These are phyloP conservation scores for Ganoderma boninense DNA, from an alignment of 1,284 basidiomycete species.

Conservation along the genomic window DNA sequence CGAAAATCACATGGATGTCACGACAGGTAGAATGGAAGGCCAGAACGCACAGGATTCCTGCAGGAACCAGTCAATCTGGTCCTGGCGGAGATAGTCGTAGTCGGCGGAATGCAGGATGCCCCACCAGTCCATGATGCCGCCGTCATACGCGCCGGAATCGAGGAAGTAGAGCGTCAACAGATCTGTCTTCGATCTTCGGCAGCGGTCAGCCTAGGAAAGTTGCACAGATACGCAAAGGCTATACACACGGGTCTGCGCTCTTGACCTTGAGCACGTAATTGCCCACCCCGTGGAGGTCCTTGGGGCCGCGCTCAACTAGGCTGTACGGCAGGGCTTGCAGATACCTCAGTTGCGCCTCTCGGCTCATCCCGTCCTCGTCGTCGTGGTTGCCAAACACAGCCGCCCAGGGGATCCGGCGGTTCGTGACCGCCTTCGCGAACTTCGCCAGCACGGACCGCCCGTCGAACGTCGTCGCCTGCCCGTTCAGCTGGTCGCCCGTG, in stretches of 20 bases:
- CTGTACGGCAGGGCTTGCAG: conserved; percentile 88
- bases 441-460: conserved; percentile 87
- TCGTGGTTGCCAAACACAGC: conserved; percentile 96
- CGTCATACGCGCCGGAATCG: conserved; percentile 86
- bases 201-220: conserved; percentile 11
- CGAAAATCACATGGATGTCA: background rate
- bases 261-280: conserved; percentile 83
- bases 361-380: conserved; percentile 70
- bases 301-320: conserved; percentile 81
- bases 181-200: conserved; percentile 80
- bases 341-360: conserved; percentile 73
- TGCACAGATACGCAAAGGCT: conserved; percentile 22
- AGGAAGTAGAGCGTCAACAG: conserved; percentile 93
- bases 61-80: conserved; percentile 90
- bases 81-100: conserved; percentile 85
- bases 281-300: conserved; percentile 84
- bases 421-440: conserved; percentile 81
- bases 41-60: conserved; percentile 67
- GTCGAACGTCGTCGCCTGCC: conserved; percentile 90
- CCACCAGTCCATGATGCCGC: conserved; percentile 63
- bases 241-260: conserved; percentile 77
- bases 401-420: conserved; percentile 86
- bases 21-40: background rate
- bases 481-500: conserved; percentile 87
- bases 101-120: conserved; percentile 70